Percentiles rank a stretch among this genome's conserved stretches.
These are phyloP conservation scores for Phaeosphaeria sp. DNA, from an alignment of 2,329 filamentous ascomycete genomes.

Conservation along the genomic window DNA sequence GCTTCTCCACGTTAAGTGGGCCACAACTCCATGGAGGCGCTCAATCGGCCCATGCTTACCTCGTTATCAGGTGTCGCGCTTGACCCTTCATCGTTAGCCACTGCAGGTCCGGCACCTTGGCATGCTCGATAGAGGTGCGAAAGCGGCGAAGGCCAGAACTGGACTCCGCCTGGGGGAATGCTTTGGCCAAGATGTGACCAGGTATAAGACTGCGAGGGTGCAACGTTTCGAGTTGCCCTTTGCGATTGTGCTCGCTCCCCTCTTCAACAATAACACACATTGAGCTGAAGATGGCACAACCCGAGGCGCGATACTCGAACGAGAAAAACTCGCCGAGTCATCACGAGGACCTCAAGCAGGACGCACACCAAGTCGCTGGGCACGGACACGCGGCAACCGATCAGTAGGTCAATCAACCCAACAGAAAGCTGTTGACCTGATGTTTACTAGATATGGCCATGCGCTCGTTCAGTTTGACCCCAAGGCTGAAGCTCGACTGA, in stretches of 20 bases:
- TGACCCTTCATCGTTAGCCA: slow-evolving; percentile 8
- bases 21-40: neutral
- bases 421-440: slow-evolving; percentile 5
- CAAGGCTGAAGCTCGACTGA: slow-evolving; percentile 63
- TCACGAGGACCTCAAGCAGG: slow-evolving; percentile 36
- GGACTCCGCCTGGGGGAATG: slow-evolving; percentile 2
- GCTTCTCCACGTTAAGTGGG: slow-evolving; percentile 15
- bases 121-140: neutral
- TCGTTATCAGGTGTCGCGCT: slow-evolving; percentile 2
- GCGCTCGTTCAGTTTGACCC: slow-evolving; percentile 57
- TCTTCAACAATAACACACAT: neutral
- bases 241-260: neutral
- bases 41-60: neutral
- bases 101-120: slow-evolving; percentile 9
- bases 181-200: neutral
- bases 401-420: slow-evolving; percentile 22
- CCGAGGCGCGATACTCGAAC: slow-evolving; percentile 6
- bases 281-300: slow-evolving; percentile 14
- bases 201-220: slow-evolving; percentile 13
- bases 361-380: slow-evolving; percentile 34
- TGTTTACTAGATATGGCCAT: slow-evolving; percentile 37
- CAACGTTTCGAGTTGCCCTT: slow-evolving; percentile 12
- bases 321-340: slow-evolving; percentile 30
- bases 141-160: slow-evolving; percentile 7
- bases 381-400: slow-evolving; percentile 41